Conservation (phyloP, 371 early-diverging fungal species). For the Mortierella sp. region DNA sequence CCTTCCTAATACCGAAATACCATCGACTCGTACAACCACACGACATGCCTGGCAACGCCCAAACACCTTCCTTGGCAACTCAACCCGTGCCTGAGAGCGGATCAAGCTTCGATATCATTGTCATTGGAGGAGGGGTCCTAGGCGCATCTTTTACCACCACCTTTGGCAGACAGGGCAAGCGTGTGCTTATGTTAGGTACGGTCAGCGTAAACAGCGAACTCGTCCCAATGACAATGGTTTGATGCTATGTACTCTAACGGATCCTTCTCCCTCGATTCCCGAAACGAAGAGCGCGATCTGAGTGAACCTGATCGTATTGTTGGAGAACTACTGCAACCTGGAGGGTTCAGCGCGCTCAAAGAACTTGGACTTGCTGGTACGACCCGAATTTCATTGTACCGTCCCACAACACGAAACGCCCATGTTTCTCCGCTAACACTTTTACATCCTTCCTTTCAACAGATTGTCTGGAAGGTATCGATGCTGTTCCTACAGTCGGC, state of each 20-base stretch:
- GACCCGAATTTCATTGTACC: neutral
- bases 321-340: constrained; percentile 95
- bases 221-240: too few relatives aligned
- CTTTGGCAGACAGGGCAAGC: constrained; percentile 77
- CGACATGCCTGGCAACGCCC: constrained; percentile 21
- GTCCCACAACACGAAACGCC: too few relatives aligned
- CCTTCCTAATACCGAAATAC: neutral
- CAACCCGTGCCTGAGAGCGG: constrained; percentile 21
- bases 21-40: too few relatives aligned
- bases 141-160: constrained; percentile 86
- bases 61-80: constrained; percentile 18
- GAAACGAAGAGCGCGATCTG: constrained; percentile 91
- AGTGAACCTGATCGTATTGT: constrained; percentile 94
- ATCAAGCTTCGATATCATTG: constrained; percentile 74
- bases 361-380: constrained; percentile 75
- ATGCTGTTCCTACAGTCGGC: constrained; percentile 87
- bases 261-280: constrained; percentile 35
- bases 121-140: constrained; percentile 91
- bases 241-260: too few relatives aligned
- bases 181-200: constrained; percentile 73
- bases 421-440: too few relatives aligned
- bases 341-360: constrained; percentile 84
- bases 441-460: too few relatives aligned
- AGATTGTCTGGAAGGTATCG: constrained; percentile 86
- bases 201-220: too few relatives aligned